Evolutionary conservation across 1,139 yeast genomes (phyloP).

Genomic region (Scheffersomyces titani): DNA sequence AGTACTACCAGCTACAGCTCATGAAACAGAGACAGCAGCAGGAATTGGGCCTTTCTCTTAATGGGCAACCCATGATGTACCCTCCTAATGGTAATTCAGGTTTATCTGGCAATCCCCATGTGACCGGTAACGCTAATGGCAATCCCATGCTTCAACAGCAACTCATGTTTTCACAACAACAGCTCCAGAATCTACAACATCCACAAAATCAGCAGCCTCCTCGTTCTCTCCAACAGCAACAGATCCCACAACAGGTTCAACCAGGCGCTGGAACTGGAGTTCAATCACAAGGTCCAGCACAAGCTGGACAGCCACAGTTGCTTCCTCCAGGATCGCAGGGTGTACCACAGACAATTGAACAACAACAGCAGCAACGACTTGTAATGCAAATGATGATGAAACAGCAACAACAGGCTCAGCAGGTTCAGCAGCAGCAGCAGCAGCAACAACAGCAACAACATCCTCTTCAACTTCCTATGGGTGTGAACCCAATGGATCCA

Average conservation of each 20-base stretch:
- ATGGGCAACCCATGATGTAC: not conserved
- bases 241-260: not conserved
- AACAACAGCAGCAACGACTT: slow-evolving; percentile 20
- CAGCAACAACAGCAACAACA: slow-evolving; percentile 14
- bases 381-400: slow-evolving; percentile 28
- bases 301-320: slow-evolving; percentile 2
- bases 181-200: slow-evolving; percentile 9
- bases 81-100: not conserved
- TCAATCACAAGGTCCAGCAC: not conserved
- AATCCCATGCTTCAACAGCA: slow-evolving; percentile 6
- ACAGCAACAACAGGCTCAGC: slow-evolving; percentile 21
- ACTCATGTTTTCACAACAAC: slow-evolving; percentile 4
- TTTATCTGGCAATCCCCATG: not conserved
- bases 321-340: slow-evolving; percentile 6
- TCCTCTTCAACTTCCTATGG: slow-evolving; percentile 8
- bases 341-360: slow-evolving; percentile 8
- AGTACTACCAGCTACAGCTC: slow-evolving; percentile 69
- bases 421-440: slow-evolving; percentile 15
- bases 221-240: slow-evolving; percentile 8
- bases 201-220: slow-evolving; percentile 9
- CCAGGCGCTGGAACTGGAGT: not conserved
- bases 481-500: slow-evolving; percentile 19
- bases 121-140: not conserved
- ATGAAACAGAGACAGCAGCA: slow-evolving; percentile 66
- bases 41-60: slow-evolving; percentile 18